phyloP scores from a whole-genome alignment of 352 stramenopile species.

The Phytophthora ohioensis region DNA sequence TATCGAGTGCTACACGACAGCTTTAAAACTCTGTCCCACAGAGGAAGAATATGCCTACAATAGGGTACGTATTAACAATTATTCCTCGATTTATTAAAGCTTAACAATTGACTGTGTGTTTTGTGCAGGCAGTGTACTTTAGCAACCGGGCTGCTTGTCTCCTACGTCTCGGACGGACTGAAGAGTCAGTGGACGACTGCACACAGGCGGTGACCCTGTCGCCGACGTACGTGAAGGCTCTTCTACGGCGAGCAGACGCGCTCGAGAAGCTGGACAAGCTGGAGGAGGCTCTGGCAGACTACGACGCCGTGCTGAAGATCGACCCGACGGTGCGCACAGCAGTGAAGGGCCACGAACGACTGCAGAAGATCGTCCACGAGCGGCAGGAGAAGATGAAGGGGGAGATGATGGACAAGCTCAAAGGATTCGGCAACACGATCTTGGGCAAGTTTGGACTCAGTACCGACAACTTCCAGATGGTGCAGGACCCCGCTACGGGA shows the following conservation, averaged over 20 bases:
- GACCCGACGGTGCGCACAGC: constrained; percentile 82
- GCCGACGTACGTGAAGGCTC: constrained; percentile 96
- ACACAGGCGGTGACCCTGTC: constrained; percentile 94
- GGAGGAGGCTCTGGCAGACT: constrained; percentile 93
- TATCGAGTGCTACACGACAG: constrained; percentile 87
- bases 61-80: constrained; percentile 42
- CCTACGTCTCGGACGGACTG: constrained; percentile 66
- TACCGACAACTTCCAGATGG: constrained; percentile 99
- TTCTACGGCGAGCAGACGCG: constrained; percentile 92
- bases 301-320: constrained; percentile 93
- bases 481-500: constrained; percentile 97
- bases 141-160: constrained; percentile 88
- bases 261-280: constrained; percentile 94
- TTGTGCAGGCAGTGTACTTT: constrained; percentile 80
- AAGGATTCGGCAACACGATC: constrained; percentile 99
- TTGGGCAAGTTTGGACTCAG: constrained; percentile 99
- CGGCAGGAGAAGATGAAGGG: constrained; percentile 98
- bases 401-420: constrained; percentile 97
- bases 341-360: constrained; percentile 64
- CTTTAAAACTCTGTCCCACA: constrained; percentile 77
- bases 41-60: constrained; percentile 87
- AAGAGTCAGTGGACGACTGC: constrained; percentile 96
- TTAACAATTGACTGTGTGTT: background rate
- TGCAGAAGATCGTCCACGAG: constrained; percentile 94
- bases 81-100: background rate